Base-by-base conservation (phyloP, 2,329 filamentous ascomycete genomes). In the Sclerotinia nivalis region DNA sequence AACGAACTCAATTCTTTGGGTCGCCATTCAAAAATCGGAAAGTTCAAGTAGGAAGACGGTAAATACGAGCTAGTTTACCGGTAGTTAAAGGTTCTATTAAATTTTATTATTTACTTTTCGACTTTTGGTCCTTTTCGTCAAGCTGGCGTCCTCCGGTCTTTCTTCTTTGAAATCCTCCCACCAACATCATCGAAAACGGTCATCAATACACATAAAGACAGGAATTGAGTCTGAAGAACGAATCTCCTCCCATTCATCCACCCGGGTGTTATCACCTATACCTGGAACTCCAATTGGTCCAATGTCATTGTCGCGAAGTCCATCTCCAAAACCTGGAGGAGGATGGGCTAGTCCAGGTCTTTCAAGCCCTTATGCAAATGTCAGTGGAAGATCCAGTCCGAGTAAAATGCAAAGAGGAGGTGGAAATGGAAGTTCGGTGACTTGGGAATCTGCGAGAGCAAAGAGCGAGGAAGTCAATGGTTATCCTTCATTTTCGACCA, bases 241-340 rank as follows among this genome's bases (percentile, higher is more conserved):
- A 55, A 71, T 66, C 55, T 61, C 61, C 37, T 68, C 70, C 45
- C 71, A 74, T 25, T 47, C 66, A n/a, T 52, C 66, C 6, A 68
- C 52, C 37, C 56, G 58, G 66, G 72, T 70, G 45, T 73, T 79
- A 22, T 72, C 77, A 68, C 74, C 77, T 18, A 77, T 79, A 62
- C 77, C 78, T 69, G 77, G 86, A 77, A 89, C 85, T 66, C 85
- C 88, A 56, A 84, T 82, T 75, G 77, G 81, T 74, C 81, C 83
- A 76, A 97, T 97, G 94, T 92, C 92, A 75, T 83, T 95, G 73
- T 96, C 93, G 75, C 89, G 93, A 81, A 96, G 93, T 78, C 93
- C 94, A 65, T 97, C 93, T 69, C 95, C 94, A 72, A 87, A 89
- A 73, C 91, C 89, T 72, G 91, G 91, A 76, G 93, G 93, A 78